These are phyloP conservation scores for Craspedostauros australis DNA, from an alignment of 108 stramenopile species.

Conservation along the genomic window DNA sequence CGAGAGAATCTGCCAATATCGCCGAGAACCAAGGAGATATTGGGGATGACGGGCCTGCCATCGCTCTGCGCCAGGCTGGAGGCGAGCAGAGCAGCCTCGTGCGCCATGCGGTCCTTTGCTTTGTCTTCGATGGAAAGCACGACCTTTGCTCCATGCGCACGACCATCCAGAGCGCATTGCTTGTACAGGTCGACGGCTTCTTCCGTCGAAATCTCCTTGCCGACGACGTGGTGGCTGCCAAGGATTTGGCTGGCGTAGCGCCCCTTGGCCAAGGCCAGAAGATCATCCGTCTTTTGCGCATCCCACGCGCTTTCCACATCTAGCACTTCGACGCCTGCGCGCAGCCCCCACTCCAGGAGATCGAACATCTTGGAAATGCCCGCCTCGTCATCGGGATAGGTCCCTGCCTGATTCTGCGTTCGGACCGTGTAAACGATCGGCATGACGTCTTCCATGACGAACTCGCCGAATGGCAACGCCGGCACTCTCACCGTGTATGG, in stretches of 20 bases:
- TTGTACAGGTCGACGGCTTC: constrained; percentile 74
- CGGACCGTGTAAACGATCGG: constrained; percentile 95
- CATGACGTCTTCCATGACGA: constrained; percentile 74
- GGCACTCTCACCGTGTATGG: constrained; percentile 61
- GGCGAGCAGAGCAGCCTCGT: constrained; percentile 61
- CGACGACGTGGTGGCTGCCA: constrained; percentile 92
- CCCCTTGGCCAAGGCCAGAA: constrained; percentile 49
- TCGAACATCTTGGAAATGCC: constrained; percentile 79
- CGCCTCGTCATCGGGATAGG: constrained; percentile 84
- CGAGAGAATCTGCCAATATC: constrained; percentile 82
- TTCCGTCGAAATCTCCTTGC: constrained; percentile 52
- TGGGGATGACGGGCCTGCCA: constrained; percentile 74
- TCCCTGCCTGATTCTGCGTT: constrained; percentile 89
- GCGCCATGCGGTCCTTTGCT: constrained; percentile 71
- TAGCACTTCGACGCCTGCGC: constrained; percentile 89
- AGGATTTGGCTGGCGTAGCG: constrained; percentile 81
- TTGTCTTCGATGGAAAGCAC: constrained; percentile 73
- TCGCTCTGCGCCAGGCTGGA: constrained; percentile 29
- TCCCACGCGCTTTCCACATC: constrained; percentile 96
- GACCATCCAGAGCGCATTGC: constrained; percentile 82
- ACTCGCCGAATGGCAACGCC: constrained; percentile 60
- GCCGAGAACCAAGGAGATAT: constrained; percentile 85
- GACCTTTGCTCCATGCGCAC: constrained; percentile 89
- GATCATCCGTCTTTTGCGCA: constrained; percentile 36
- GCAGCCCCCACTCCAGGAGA: constrained; percentile 75